These are phyloP conservation scores for Terfezia claveryi DNA, from an alignment of 495 filamentous ascomycete species.

Conservation along the genomic window DNA sequence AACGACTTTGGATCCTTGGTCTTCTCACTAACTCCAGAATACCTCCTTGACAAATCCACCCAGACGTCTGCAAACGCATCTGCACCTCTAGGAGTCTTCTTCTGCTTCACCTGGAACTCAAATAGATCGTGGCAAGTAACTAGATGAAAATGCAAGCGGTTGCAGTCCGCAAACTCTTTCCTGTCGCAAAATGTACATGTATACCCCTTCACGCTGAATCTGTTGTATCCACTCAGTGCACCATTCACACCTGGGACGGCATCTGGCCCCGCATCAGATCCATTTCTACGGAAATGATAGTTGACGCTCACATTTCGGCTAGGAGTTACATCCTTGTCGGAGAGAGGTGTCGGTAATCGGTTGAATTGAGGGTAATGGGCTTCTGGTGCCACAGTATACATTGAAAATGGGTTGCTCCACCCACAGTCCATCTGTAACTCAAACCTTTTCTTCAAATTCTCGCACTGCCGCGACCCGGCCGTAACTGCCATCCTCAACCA, in stretches of 20 bases:
- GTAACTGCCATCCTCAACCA: neutral
- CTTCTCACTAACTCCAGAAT: conserved; percentile 12
- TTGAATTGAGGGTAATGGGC: conserved; percentile 3
- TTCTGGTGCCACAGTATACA: conserved; percentile 3
- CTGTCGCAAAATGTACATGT: conserved; percentile 16
- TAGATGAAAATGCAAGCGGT: conserved; percentile 14
- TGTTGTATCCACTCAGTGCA: neutral
- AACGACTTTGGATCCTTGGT: conserved; percentile 17
- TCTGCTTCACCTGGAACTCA: conserved; percentile 12
- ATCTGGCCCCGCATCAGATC: neutral
- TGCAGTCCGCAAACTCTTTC: conserved; percentile 9
- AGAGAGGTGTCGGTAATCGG: conserved; percentile 12
- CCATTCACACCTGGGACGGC: neutral
- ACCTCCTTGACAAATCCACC: conserved; percentile 15
- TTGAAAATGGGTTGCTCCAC: conserved; percentile 8
- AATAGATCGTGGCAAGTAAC: conserved; percentile 13
- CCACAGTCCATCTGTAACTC: conserved; percentile 11
- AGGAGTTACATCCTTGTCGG: conserved; percentile 7
- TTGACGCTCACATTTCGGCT: neutral
- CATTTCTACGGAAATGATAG: neutral
- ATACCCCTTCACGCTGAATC: conserved; percentile 10
- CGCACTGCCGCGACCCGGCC: neutral
- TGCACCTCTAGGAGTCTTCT: conserved; percentile 1
- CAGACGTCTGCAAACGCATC: conserved; percentile 10
- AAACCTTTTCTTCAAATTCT: neutral